These are phyloP conservation scores for Rhizomucor pusillus DNA, from an alignment of 371 early-diverging fungal species.

Conservation along the genomic window DNA sequence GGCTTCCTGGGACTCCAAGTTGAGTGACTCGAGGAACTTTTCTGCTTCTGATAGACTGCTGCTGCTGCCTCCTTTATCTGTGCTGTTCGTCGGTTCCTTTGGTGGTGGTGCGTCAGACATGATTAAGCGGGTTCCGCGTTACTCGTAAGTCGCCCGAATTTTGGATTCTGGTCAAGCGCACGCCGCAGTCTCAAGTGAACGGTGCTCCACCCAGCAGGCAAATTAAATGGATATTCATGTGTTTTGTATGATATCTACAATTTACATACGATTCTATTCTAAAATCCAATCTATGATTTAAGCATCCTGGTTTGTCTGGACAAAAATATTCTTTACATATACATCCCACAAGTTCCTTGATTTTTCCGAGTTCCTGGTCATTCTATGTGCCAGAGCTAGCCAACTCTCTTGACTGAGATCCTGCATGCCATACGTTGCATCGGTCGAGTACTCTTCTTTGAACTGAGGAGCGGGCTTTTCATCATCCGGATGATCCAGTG, in stretches of 20 bases:
- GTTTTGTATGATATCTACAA: too few species aligned
- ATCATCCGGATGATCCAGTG: slow-evolving; percentile 4
- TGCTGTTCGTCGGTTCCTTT: too few species aligned
- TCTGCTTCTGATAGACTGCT: slow-evolving; percentile 48
- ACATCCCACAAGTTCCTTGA: slow-evolving; percentile 21
- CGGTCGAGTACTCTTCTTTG: slow-evolving; percentile 53
- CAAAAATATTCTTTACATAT: slow-evolving; percentile 27
- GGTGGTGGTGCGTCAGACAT: slow-evolving; percentile 16
- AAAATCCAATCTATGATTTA: background rate
- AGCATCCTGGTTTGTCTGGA: slow-evolving; percentile 19
- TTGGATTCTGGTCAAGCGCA: too few species aligned
- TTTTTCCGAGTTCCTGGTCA: slow-evolving; percentile 12
- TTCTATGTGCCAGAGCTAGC: slow-evolving; percentile 36
- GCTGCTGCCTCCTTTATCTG: slow-evolving; percentile 2
- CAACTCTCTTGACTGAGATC: slow-evolving; percentile 50
- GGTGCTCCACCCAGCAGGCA: too few species aligned
- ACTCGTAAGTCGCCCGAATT: too few species aligned
- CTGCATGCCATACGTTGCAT: slow-evolving; percentile 48
- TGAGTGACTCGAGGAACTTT: slow-evolving; percentile 47
- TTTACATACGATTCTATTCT: too few species aligned
- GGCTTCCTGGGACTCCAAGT: slow-evolving; percentile 30
- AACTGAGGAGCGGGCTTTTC: slow-evolving; percentile 6
- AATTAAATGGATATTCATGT: too few species aligned
- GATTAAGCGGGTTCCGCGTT: too few species aligned
- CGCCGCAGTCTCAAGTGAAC: too few species aligned